Evolutionary conservation across 768 basidiomycete genomes (phyloP).

Genomic region (Boletus eberwhitei): DNA sequence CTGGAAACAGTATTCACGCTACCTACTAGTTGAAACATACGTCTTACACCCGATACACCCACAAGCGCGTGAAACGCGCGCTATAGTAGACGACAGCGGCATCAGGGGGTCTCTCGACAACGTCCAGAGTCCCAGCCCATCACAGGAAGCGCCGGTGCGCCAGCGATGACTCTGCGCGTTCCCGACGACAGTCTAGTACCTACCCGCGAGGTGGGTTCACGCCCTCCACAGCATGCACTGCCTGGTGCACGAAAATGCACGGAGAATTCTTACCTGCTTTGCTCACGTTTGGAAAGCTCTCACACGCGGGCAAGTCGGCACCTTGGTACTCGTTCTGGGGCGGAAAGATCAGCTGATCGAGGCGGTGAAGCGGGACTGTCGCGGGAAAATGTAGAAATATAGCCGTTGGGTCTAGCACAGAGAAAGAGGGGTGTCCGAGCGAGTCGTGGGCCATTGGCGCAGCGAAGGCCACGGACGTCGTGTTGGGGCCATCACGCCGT

Average conservation of each 20-base stretch:
- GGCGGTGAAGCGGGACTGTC: background rate
- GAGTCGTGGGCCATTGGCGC: background rate
- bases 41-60: constrained; percentile 44
- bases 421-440: background rate
- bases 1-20: no score
- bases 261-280: no score
- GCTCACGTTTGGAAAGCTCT: background rate
- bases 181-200: constrained; percentile 15
- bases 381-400: background rate
- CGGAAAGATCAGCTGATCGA: constrained; percentile 5
- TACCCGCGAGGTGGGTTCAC: constrained; percentile 44
- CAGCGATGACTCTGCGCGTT: constrained; percentile 31
- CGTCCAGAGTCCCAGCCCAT: constrained; percentile 51
- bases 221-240: constrained; percentile 64
- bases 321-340: background rate
- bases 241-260: background rate
- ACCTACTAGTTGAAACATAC: no score
- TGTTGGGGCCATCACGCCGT: background rate
- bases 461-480: background rate
- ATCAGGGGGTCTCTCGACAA: constrained; percentile 58
- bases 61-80: constrained; percentile 44
- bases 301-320: background rate
- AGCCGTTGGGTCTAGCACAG: background rate
- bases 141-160: constrained; percentile 46
- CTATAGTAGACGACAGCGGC: constrained; percentile 51